These are phyloP conservation scores for Sugiyamaella americana DNA, from an alignment of 805 yeast species.

Conservation along the genomic window DNA sequence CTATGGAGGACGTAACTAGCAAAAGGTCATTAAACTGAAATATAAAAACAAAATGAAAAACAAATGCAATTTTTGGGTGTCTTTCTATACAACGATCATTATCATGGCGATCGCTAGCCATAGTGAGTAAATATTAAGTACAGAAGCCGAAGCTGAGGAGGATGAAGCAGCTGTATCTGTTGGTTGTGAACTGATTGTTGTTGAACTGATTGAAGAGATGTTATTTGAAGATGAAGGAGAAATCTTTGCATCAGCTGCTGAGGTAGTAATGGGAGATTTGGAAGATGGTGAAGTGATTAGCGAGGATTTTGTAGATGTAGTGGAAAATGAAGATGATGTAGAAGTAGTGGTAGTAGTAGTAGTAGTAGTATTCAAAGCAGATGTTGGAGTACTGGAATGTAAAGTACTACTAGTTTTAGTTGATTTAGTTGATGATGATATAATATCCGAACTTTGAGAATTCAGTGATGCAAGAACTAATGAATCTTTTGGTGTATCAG, in stretches of 20 bases:
- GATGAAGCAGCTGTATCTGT: background rate
- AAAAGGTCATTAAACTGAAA: background rate
- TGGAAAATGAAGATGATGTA: constrained; percentile 5
- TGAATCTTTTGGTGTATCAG: constrained; percentile 18
- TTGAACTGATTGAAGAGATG: background rate
- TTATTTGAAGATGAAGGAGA: too few relatives aligned
- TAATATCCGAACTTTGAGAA: background rate
- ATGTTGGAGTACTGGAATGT: background rate
- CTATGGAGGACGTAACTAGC: background rate
- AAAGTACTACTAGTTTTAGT: background rate
- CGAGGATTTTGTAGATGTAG: background rate
- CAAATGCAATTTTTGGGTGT: background rate
- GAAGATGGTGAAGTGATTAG: background rate
- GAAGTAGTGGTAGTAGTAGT: constrained; percentile 1
- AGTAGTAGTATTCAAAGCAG: background rate
- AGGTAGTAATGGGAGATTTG: background rate
- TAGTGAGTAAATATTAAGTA: background rate
- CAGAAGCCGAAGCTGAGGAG: too few relatives aligned
- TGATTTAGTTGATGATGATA: constrained; percentile 1
- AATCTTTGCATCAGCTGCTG: background rate
- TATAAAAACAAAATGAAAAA: background rate
- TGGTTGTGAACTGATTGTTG: background rate
- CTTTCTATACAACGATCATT: background rate
- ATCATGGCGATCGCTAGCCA: background rate
- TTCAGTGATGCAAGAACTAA: constrained; percentile 10